phyloP scores from a whole-genome alignment of 352 stramenopile species.

The Globisporangium paddicum region DNA sequence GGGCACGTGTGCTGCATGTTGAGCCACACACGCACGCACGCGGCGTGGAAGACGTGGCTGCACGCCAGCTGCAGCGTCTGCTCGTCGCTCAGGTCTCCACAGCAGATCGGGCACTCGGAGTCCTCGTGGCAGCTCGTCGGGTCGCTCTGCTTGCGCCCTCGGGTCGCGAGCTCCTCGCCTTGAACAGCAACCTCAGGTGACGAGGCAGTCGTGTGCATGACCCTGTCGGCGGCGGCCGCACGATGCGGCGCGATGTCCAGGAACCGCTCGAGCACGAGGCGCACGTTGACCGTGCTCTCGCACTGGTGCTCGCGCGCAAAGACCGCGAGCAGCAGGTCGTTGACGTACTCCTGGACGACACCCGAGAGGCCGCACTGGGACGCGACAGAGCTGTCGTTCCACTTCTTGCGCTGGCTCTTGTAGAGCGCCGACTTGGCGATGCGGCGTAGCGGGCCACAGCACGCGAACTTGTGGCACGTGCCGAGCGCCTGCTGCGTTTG shows the following conservation, averaged over 20 bases:
- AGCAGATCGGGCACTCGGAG: slow-evolving; percentile 71
- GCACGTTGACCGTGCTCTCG: slow-evolving; percentile 25
- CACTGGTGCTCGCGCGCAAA: slow-evolving; percentile 36
- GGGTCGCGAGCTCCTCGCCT: not conserved
- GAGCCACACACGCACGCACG: slow-evolving; percentile 68
- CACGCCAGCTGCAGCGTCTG: slow-evolving; percentile 50
- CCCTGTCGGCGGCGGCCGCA: slow-evolving; percentile 9
- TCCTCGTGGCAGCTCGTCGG: slow-evolving; percentile 21
- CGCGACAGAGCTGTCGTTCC: slow-evolving; percentile 22
- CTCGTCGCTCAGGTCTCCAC: slow-evolving; percentile 32
- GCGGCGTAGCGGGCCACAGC: slow-evolving; percentile 53
- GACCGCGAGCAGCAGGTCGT: slow-evolving; percentile 43
- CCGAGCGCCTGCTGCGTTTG: slow-evolving; percentile 23
- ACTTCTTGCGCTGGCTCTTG: slow-evolving; percentile 29
- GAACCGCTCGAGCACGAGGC: slow-evolving; percentile 45
- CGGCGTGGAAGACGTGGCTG: slow-evolving; percentile 57
- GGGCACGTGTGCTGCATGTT: slow-evolving; percentile 66
- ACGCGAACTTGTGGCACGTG: slow-evolving; percentile 38
- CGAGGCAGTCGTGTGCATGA: slow-evolving; percentile 5
- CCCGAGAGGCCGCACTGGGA: slow-evolving; percentile 42
- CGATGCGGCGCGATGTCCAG: slow-evolving; percentile 30
- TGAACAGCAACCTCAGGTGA: too few relatives aligned
- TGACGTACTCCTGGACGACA: slow-evolving; percentile 59
- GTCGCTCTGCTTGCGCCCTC: not conserved
- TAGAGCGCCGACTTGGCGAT: slow-evolving; percentile 40